Percentiles rank a stretch among this genome's conserved stretches.
Conservation (phyloP, 345 rosid genomes). For the Hibiscus mutabilis region DNA sequence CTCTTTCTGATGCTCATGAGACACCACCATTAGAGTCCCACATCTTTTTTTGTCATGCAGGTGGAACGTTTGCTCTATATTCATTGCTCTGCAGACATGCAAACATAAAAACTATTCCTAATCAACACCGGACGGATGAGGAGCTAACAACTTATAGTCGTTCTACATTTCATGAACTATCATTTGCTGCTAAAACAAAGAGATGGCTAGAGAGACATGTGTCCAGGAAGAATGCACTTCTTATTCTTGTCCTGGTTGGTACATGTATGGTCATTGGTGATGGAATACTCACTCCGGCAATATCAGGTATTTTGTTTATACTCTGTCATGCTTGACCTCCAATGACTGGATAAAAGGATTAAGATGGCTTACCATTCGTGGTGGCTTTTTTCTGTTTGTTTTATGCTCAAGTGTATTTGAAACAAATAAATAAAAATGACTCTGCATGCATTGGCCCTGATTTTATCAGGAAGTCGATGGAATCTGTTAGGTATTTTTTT, state of each 20-base stretch:
- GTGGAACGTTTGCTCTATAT: conserved; percentile 94
- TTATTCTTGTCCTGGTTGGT: conserved; percentile 72
- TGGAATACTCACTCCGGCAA: conserved; percentile 96
- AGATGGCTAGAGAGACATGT: conserved; percentile 64
- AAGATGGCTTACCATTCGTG: background rate
- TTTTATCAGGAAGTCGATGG: background rate
- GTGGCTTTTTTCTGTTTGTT: background rate
- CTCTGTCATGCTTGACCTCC: background rate
- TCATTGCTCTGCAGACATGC: conserved; percentile 97
- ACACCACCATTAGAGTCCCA: background rate
- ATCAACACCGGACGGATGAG: conserved; percentile 89
- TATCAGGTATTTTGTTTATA: conserved; percentile 52
- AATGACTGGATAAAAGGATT: background rate
- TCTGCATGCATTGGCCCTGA: background rate
- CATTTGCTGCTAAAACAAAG: conserved; percentile 84
- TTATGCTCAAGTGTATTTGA: background rate
- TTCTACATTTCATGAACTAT: conserved; percentile 54
- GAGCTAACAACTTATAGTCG: conserved; percentile 92
- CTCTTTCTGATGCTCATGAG: background rate
- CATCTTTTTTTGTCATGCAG: conserved; percentile 31
- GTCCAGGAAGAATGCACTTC: conserved; percentile 61
- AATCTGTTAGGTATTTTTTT: background rate
- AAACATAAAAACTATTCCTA: conserved; percentile 79
- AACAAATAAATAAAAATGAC: background rate
- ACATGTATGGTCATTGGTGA: conserved; percentile 98